Conservation (phyloP, 768 basidiomycete genomes). For the Tricholomella constricta region DNA sequence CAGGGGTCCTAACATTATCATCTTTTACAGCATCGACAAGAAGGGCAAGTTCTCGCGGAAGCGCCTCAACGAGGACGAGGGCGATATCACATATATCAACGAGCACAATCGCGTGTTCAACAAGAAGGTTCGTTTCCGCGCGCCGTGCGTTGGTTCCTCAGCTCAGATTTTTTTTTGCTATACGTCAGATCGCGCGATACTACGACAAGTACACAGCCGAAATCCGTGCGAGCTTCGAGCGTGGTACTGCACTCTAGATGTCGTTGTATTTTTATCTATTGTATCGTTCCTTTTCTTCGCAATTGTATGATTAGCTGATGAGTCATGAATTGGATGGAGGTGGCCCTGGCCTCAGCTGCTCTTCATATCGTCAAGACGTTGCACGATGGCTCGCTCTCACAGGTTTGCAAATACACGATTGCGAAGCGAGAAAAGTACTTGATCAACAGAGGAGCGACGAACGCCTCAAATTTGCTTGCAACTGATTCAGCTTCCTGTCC, state of each 20-base stretch:
- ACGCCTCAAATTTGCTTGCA: no score
- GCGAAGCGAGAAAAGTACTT: no score
- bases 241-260: slow-evolving; percentile 83
- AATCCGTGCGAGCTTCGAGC: slow-evolving; percentile 96
- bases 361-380: no score
- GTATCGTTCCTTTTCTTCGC: no score
- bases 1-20: no score
- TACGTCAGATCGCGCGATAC: slow-evolving; percentile 92
- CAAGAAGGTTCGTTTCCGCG: slow-evolving; percentile 84
- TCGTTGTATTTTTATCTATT: neutral
- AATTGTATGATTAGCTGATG: no score
- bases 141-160: neutral
- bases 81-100: slow-evolving; percentile 99
- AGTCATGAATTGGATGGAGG: no score
- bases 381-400: no score
- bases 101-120: slow-evolving; percentile 98
- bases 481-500: no score
- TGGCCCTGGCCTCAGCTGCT: no score
- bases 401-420: no score
- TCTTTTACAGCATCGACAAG: slow-evolving; percentile 72
- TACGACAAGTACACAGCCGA: slow-evolving; percentile 97
- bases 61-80: slow-evolving; percentile 86
- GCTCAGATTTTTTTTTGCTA: slow-evolving; percentile 3
- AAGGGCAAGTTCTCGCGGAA: slow-evolving; percentile 90
- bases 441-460: no score